phyloP scores from a whole-genome alignment of 2,329 filamentous ascomycete genomes.

The Penicillium brasilianum region DNA sequence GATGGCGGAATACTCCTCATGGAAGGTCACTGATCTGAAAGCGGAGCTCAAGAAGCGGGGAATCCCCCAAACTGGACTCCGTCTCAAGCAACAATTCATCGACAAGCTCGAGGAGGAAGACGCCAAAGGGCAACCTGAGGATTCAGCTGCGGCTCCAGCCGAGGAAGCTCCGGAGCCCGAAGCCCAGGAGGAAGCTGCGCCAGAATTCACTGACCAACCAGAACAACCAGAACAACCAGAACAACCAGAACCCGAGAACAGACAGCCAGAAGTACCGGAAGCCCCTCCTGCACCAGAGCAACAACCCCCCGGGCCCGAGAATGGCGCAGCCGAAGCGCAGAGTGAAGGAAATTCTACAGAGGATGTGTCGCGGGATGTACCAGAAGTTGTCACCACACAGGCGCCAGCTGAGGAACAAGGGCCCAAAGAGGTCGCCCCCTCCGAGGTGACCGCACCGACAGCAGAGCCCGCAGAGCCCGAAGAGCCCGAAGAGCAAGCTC shows the following conservation, averaged over 20 bases:
- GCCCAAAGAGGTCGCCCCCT: not conserved
- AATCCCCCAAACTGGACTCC: slow-evolving; percentile 71
- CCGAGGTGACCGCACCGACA: slow-evolving; percentile 5
- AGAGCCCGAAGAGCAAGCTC: slow-evolving; percentile 33
- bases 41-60: slow-evolving; percentile 74
- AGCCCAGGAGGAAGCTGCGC: slow-evolving; percentile 4
- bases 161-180: slow-evolving; percentile 1
- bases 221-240: slow-evolving; percentile 23
- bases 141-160: slow-evolving; percentile 24
- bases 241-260: slow-evolving; percentile 5
- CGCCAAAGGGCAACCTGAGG: slow-evolving; percentile 38
- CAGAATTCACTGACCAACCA: slow-evolving; percentile 12
- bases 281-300: slow-evolving; percentile 7
- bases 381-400: not conserved
- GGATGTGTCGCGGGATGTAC: slow-evolving; percentile 11
- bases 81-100: slow-evolving; percentile 68
- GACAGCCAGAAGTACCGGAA: slow-evolving; percentile 11
- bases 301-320: not conserved
- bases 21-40: slow-evolving; percentile 77
- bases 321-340: slow-evolving; percentile 10
- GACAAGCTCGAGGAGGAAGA: slow-evolving; percentile 62
- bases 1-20: slow-evolving; percentile 61
- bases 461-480: slow-evolving; percentile 30
- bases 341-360: slow-evolving; percentile 20
- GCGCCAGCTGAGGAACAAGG: not conserved